phyloP scores from a whole-genome alignment of 2,329 filamentous ascomycete species.

The Colletotrichum sp. region DNA sequence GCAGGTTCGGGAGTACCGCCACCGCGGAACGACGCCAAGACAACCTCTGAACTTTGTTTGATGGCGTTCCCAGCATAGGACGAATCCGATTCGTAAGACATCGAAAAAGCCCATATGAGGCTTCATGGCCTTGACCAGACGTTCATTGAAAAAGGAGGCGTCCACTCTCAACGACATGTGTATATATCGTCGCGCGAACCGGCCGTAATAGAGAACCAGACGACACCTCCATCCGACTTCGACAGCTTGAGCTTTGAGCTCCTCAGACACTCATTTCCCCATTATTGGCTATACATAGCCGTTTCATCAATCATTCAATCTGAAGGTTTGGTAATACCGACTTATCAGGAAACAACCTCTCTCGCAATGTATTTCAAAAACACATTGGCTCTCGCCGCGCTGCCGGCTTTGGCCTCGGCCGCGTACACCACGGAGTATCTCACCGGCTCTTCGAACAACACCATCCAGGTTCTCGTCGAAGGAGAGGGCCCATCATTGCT shows the following conservation, averaged over 20 bases:
- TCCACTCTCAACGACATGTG: not conserved
- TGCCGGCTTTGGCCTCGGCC: not conserved
- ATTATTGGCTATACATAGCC: not conserved
- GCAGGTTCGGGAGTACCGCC: not conserved
- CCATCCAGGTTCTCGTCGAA: not conserved
- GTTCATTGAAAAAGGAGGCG: not conserved
- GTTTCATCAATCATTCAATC: not conserved
- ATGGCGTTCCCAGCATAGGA: not conserved
- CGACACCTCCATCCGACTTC: not conserved
- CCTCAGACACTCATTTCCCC: not conserved
- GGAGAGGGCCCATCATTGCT: not conserved
- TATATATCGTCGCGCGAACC: not conserved
- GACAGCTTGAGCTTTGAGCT: not conserved
- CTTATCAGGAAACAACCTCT: not conserved
- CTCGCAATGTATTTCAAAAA: not conserved
- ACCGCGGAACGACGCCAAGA: not conserved
- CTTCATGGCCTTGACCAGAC: not conserved
- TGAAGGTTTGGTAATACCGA: fast-evolving
- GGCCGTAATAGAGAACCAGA: fast-evolving
- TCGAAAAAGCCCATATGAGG: not conserved
- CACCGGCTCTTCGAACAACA: not conserved
- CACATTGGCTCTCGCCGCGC: not conserved
- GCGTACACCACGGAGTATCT: not conserved
- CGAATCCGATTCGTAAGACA: not conserved
- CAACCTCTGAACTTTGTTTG: not conserved